Conservation (phyloP, 2,329 filamentous ascomycete species). For the Fusarium piperis region DNA sequence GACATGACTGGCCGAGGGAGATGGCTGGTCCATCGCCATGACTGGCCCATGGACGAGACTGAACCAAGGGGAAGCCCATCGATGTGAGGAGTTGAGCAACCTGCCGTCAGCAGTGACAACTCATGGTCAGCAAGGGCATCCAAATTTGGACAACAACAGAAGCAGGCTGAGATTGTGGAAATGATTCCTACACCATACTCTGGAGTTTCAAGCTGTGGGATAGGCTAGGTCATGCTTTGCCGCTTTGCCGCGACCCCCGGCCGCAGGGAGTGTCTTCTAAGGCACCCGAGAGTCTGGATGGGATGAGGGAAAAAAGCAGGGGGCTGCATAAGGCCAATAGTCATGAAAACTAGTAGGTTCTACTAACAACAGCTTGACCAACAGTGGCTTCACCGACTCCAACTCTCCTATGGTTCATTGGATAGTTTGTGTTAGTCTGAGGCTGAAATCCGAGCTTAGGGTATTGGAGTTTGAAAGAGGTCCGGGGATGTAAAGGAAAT, state of each 20-base stretch:
- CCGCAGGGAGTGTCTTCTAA: background rate
- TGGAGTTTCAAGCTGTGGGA: background rate
- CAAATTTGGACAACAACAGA: background rate
- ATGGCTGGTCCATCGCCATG: background rate
- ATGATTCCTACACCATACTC: background rate
- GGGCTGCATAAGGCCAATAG: background rate
- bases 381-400: background rate
- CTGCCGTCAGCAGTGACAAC: background rate
- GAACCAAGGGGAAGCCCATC: background rate
- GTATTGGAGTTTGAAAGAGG: background rate
- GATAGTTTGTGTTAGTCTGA: background rate
- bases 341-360: background rate
- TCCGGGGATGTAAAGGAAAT: background rate
- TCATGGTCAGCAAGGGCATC: background rate
- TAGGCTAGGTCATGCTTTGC: background rate
- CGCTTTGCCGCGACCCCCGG: background rate
- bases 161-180: background rate
- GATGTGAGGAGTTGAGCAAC: background rate
- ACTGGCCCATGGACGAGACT: background rate
- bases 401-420: background rate
- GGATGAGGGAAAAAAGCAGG: background rate
- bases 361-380: background rate
- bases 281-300: background rate
- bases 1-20: background rate
- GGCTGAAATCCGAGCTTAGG: background rate